These are phyloP conservation scores for Pythium guiyangense DNA, from an alignment of 352 stramenopile genomes.

Conservation along the genomic window DNA sequence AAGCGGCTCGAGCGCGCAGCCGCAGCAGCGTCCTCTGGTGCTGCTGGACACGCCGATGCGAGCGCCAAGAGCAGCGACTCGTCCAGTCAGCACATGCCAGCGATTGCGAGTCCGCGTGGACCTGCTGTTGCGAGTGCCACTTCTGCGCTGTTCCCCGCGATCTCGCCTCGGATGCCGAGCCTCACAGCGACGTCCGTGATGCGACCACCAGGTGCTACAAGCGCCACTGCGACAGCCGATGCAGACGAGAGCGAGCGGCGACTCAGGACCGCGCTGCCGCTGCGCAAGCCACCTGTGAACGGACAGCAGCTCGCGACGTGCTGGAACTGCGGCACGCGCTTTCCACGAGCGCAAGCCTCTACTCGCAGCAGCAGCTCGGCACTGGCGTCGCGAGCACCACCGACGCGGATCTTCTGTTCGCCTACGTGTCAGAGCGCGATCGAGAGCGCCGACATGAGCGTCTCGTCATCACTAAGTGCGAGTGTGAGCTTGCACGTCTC, in stretches of 20 bases:
- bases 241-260: constrained; percentile 2
- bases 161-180: constrained; percentile 19
- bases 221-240: background rate
- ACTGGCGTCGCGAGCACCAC: constrained; percentile 9
- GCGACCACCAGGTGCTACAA: background rate
- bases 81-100: background rate
- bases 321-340: constrained; percentile 61
- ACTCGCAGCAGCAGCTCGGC: constrained; percentile 9
- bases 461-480: constrained; percentile 28
- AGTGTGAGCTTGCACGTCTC: constrained; percentile 11
- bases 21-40: background rate
- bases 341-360: constrained; percentile 27
- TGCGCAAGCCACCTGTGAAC: constrained; percentile 28
- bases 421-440: constrained; percentile 30
- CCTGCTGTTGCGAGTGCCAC: background rate
- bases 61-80: background rate
- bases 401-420: constrained; percentile 35
- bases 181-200: constrained; percentile 7
- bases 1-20: constrained; percentile 21
- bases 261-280: constrained; percentile 11
- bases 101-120: constrained; percentile 3
- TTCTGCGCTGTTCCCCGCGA: constrained; percentile 17
- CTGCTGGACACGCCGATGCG: constrained; percentile 1
- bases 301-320: constrained; percentile 36
- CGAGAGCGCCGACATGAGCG: constrained; percentile 35